Conservation (phyloP, 1,139 yeast genomes). For the Geotrichum carabidarum region DNA sequence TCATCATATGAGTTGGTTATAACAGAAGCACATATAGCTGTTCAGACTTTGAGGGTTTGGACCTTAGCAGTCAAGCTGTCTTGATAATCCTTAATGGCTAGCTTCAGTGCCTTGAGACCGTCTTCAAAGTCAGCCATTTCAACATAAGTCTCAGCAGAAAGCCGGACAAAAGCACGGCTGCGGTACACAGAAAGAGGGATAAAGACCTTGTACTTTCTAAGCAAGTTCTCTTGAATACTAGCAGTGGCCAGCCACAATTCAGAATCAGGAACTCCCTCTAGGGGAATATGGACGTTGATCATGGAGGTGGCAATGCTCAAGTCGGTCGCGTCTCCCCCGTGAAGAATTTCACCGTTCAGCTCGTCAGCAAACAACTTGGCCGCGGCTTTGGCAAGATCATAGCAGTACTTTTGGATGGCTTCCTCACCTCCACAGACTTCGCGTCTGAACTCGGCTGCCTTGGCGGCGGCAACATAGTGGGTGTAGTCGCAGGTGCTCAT, state of each 20-base stretch:
- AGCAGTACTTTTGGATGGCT: slow-evolving; percentile 47
- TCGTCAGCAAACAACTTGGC: slow-evolving; percentile 39
- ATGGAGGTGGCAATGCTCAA: neutral
- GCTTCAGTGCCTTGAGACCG: slow-evolving; percentile 39
- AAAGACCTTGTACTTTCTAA: slow-evolving; percentile 41
- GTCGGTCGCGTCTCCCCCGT: slow-evolving; percentile 29
- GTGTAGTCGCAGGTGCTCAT: slow-evolving; percentile 41
- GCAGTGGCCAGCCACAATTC: slow-evolving; percentile 11
- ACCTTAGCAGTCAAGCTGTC: neutral
- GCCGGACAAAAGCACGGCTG: slow-evolving; percentile 46
- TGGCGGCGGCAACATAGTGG: slow-evolving; percentile 35
- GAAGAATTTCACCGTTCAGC: slow-evolving; percentile 35
- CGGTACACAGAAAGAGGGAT: slow-evolving; percentile 46
- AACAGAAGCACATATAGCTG: neutral
- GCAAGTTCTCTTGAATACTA: slow-evolving; percentile 21
- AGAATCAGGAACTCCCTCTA: slow-evolving; percentile 5
- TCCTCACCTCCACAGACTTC: slow-evolving; percentile 60
- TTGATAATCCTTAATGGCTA: slow-evolving; percentile 20
- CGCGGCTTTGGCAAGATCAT: slow-evolving; percentile 43
- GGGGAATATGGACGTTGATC: neutral
- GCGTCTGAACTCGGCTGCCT: slow-evolving; percentile 50
- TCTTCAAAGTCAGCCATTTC: slow-evolving; percentile 50
- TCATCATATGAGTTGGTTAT: neutral
- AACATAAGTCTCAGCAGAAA: slow-evolving; percentile 57
- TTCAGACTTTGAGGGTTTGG: neutral